phyloP scores from a whole-genome alignment of 208 protist species.

The Trypanosomatidae sp. region DNA sequence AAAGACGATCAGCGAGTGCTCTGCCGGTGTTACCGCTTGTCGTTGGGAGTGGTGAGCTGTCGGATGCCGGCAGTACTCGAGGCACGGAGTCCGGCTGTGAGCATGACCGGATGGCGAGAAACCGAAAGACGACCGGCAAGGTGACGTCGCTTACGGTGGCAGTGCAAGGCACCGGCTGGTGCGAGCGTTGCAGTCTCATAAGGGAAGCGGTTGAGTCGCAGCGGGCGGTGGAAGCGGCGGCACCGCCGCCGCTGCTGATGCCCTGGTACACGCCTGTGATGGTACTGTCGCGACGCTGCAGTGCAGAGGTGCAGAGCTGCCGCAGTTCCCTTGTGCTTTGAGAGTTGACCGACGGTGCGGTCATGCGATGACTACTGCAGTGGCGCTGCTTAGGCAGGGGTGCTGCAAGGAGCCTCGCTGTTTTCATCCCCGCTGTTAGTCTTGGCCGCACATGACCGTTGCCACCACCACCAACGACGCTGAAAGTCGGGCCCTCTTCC shows the following conservation, averaged over 20 bases:
- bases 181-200: neutral
- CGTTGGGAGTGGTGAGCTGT: neutral
- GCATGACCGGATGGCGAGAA: neutral
- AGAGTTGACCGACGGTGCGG: neutral
- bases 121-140: neutral
- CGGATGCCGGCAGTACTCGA: neutral
- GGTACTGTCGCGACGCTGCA: neutral
- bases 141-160: neutral
- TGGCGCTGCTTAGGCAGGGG: neutral
- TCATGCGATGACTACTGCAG: neutral
- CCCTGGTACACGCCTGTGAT: neutral
- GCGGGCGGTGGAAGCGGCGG: neutral
- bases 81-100: slow-evolving; percentile 1
- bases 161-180: neutral
- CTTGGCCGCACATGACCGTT: neutral
- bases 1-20: neutral
- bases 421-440: neutral
- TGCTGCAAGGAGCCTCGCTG: neutral
- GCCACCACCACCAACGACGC: neutral
- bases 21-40: neutral
- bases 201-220: neutral
- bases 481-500: neutral
- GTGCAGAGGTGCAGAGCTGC: neutral
- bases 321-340: neutral
- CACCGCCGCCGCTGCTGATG: neutral